Conservation (phyloP, 2,329 filamentous ascomycete species). For the Fusarium mexicanum region DNA sequence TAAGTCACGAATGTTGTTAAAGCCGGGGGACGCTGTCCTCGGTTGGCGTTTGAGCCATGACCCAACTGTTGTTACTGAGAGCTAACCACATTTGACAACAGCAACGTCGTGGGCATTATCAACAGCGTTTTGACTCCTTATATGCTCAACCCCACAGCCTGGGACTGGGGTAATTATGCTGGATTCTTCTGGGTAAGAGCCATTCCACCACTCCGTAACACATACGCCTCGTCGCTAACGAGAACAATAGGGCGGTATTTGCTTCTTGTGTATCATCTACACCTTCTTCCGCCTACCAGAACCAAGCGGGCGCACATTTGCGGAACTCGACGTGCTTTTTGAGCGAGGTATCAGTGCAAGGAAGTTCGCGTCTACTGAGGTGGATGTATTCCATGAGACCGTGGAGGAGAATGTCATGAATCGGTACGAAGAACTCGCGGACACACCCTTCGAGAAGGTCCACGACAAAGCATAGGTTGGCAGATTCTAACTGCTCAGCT, state of each 20-base stretch:
- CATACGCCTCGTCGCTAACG: slow-evolving; percentile 9
- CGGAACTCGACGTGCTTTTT: slow-evolving; percentile 87
- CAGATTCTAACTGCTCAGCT: not conserved
- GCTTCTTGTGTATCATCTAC: slow-evolving; percentile 83
- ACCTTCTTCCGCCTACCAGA: slow-evolving; percentile 71
- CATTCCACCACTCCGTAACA: not conserved
- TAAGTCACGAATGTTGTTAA: slow-evolving; percentile 49
- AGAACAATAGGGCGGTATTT: slow-evolving; percentile 69
- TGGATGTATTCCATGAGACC: slow-evolving; percentile 64
- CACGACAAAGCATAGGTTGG: slow-evolving; percentile 27
- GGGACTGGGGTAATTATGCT: slow-evolving; percentile 88
- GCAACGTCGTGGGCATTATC: slow-evolving; percentile 83
- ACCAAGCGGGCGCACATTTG: slow-evolving; percentile 81
- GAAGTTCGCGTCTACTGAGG: slow-evolving; percentile 71
- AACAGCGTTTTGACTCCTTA: slow-evolving; percentile 86
- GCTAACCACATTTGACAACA: slow-evolving; percentile 44
- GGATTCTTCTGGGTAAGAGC: slow-evolving; percentile 82
- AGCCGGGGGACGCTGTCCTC: not conserved
- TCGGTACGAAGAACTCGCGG: slow-evolving; percentile 55
- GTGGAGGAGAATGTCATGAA: slow-evolving; percentile 60
- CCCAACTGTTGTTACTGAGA: not conserved
- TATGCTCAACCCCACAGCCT: slow-evolving; percentile 88
- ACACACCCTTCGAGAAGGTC: slow-evolving; percentile 29
- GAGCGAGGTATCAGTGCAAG: slow-evolving; percentile 76
- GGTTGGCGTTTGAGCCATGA: not conserved